phyloP scores from a whole-genome alignment of 2,329 filamentous ascomycete species.

The Orbilia quercus region DNA sequence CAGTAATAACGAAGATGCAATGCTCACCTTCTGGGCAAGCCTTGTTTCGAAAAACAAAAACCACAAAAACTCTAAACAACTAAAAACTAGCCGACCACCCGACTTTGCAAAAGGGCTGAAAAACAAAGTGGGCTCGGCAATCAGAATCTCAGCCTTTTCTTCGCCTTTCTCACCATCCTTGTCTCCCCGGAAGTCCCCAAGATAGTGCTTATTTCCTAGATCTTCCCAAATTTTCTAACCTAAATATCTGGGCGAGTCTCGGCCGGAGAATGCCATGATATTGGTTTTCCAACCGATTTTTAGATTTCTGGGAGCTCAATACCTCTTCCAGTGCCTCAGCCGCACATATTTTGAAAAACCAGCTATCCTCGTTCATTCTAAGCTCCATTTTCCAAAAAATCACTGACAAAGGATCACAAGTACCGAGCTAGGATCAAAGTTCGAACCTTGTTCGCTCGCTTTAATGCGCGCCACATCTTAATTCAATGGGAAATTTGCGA shows the following conservation, averaged over 20 bases:
- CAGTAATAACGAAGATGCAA: slow-evolving; percentile 1
- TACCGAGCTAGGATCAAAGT: background rate
- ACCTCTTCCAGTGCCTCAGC: slow-evolving; percentile 5
- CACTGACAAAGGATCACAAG: background rate
- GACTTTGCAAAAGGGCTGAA: slow-evolving; percentile 15
- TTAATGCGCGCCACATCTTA: slow-evolving; percentile 38
- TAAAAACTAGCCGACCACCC: background rate
- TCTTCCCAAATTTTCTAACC: background rate
- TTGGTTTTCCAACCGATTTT: slow-evolving; percentile 1
- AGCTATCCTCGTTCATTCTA: background rate
- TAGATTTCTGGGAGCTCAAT: slow-evolving; percentile 14
- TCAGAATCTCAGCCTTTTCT: slow-evolving; percentile 18
- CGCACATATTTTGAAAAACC: slow-evolving; percentile 8
- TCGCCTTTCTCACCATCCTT: slow-evolving; percentile 24
- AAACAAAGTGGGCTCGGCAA: slow-evolving; percentile 16
- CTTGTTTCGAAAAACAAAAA: background rate
- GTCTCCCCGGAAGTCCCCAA: slow-evolving; percentile 3
- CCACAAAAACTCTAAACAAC: no score
- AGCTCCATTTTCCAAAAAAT: background rate
- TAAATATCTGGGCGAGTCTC: slow-evolving; percentile 6
- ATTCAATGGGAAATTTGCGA: background rate
- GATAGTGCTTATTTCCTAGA: slow-evolving; percentile 24
- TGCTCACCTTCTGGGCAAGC: background rate
- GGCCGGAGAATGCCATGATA: background rate
- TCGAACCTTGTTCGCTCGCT: slow-evolving; percentile 3